These are phyloP conservation scores for Entonaema liquescens DNA, from an alignment of 495 filamentous ascomycete species.

Conservation along the genomic window DNA sequence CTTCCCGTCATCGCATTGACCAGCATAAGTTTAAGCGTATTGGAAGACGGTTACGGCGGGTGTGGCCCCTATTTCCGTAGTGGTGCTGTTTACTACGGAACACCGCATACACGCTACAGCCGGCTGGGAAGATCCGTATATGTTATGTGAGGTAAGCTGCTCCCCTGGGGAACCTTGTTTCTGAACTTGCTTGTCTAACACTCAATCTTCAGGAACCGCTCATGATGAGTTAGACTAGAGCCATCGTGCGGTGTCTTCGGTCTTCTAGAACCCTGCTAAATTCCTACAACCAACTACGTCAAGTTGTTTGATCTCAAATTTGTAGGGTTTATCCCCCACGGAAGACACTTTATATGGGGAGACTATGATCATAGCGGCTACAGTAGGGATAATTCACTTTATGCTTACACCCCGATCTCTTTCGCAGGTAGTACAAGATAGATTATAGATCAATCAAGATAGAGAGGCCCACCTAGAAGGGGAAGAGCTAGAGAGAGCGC, in stretches of 20 bases:
- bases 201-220: neutral
- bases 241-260: neutral
- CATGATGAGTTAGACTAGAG: neutral
- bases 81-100: neutral
- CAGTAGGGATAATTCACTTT: too few species aligned
- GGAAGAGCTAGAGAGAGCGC: too few species aligned
- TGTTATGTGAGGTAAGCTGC: neutral
- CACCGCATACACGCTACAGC: neutral
- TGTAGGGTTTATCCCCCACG: neutral
- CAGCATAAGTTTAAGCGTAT: conserved; percentile 50
- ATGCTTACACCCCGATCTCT: too few species aligned
- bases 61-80: conserved; percentile 54
- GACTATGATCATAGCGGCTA: neutral
- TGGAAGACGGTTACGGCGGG: conserved; percentile 46
- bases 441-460: too few species aligned
- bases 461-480: too few species aligned
- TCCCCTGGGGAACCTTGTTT: neutral
- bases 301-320: neutral
- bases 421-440: too few species aligned
- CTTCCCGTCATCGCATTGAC: conserved; percentile 56
- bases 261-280: neutral
- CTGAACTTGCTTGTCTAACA: neutral
- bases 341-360: neutral
- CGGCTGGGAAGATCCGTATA: neutral
- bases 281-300: neutral